Evolutionary conservation across 805 yeast genomes (phyloP).

Genomic region (Cyberlindnera nakhonratchasimensis): DNA sequence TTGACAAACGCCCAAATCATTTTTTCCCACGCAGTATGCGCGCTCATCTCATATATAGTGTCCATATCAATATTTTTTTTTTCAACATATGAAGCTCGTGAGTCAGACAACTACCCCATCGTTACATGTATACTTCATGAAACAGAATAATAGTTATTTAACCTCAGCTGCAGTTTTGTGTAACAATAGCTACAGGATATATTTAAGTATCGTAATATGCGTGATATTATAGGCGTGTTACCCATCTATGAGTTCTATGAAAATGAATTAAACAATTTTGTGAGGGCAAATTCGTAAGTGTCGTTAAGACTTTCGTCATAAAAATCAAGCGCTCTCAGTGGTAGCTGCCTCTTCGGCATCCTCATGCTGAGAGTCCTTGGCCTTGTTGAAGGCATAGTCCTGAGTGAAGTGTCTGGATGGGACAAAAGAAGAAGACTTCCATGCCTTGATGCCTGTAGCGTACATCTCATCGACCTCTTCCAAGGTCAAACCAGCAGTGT

Average conservation of each 20-base stretch:
- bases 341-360: conserved; percentile 8
- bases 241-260: conserved; percentile 1
- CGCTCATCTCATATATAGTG: too few species aligned
- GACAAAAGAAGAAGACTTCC: conserved; percentile 49
- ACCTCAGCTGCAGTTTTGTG: too few species aligned
- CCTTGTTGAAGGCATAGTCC: conserved; percentile 25
- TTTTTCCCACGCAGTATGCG: neutral
- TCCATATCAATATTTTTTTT: too few species aligned
- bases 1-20: neutral
- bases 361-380: conserved; percentile 21
- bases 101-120: too few species aligned
- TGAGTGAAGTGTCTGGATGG: conserved; percentile 38
- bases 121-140: too few species aligned
- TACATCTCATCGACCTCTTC: conserved; percentile 76
- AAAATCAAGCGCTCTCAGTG: conserved; percentile 1
- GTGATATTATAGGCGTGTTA: neutral
- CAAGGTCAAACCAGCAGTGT: conserved; percentile 76
- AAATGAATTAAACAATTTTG: conserved; percentile 1
- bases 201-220: neutral
- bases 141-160: too few species aligned
- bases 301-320: neutral
- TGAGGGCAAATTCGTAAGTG: neutral
- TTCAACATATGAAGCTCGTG: too few species aligned
- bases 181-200: too few species aligned
- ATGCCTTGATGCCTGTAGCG: conserved; percentile 39